phyloP scores from a whole-genome alignment of 306 rosid species.

The Pterocarpus macrocarpus region DNA sequence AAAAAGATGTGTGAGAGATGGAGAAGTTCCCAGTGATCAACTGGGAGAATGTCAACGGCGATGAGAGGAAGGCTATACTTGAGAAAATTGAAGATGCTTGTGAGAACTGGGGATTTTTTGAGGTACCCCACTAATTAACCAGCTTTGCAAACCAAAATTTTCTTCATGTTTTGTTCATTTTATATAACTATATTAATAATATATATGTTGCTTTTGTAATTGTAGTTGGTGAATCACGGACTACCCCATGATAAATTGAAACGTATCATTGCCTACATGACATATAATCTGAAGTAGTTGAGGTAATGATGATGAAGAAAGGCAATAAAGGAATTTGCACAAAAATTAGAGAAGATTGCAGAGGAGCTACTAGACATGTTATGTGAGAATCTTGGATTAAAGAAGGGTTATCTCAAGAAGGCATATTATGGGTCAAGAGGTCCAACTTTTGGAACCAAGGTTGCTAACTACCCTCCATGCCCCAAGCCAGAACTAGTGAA shows the following conservation, averaged over 20 bases:
- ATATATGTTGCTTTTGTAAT: no score
- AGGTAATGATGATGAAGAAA: slow-evolving; percentile 44
- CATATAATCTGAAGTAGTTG: background rate
- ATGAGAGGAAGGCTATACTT: slow-evolving; percentile 52
- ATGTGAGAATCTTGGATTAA: slow-evolving; percentile 79
- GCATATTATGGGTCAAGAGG: slow-evolving; percentile 70
- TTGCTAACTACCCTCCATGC: slow-evolving; percentile 80
- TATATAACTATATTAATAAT: no score
- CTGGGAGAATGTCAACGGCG: slow-evolving; percentile 70
- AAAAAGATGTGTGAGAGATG: slow-evolving; percentile 49
- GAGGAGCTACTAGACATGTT: slow-evolving; percentile 70
- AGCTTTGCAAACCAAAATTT: no score
- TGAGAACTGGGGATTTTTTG: slow-evolving; percentile 58
- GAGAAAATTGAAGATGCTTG: slow-evolving; percentile 66
- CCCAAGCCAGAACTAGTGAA: slow-evolving; percentile 78
- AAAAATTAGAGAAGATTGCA: slow-evolving; percentile 63
- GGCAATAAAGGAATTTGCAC: slow-evolving; percentile 70
- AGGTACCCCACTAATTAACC: slow-evolving; percentile 50
- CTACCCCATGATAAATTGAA: slow-evolving; percentile 40
- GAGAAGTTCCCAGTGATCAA: slow-evolving; percentile 73
- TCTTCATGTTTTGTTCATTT: no score
- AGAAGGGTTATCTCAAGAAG: slow-evolving; percentile 68
- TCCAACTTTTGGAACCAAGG: slow-evolving; percentile 78
- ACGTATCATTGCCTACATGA: background rate
- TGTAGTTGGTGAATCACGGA: slow-evolving; percentile 70